These are phyloP conservation scores for Saururus chinensis DNA, from an alignment of 164 flowering plant genomes.

Conservation along the genomic window DNA sequence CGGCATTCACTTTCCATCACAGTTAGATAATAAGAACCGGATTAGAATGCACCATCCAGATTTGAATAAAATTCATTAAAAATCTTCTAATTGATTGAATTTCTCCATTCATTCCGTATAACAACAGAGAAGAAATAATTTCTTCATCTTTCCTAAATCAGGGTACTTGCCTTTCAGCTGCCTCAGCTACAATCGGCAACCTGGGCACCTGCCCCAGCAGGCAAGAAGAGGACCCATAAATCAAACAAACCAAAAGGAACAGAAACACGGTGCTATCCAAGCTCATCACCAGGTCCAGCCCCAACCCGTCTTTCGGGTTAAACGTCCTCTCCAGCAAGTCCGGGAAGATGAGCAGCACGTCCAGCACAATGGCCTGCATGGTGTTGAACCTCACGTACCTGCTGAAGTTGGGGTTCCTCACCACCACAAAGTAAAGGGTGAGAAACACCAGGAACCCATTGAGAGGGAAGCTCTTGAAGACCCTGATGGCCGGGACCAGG, in stretches of 20 bases:
- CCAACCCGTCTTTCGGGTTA: conserved; percentile 64
- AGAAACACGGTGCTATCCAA: conserved; percentile 89
- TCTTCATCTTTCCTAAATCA: conserved; percentile 10
- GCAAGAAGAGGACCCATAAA: conserved; percentile 83
- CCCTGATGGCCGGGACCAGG: conserved; percentile 62
- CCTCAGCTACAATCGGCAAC: conserved; percentile 95
- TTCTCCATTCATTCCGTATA: no score
- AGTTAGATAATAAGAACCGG: no score
- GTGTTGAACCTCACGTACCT: conserved; percentile 92
- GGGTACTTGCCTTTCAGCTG: conserved; percentile 92
- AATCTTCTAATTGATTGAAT: no score
- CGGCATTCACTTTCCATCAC: no score
- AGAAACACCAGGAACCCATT: conserved; percentile 81
- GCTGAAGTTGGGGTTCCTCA: conserved; percentile 75
- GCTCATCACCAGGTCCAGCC: conserved; percentile 87
- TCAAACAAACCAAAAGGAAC: conserved; percentile 67
- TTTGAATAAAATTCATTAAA: no score
- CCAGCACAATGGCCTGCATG: conserved; percentile 95
- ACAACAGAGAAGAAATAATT: no score
- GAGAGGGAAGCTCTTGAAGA: conserved; percentile 83
- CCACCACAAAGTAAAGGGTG: conserved; percentile 80
- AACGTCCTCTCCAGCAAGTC: conserved; percentile 79
- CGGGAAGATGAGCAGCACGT: conserved; percentile 84
- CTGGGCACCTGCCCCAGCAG: conserved; percentile 79
- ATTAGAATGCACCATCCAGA: no score